phyloP scores from a whole-genome alignment of 169 alveolate genomes.

The Eimeria sp. region DNA sequence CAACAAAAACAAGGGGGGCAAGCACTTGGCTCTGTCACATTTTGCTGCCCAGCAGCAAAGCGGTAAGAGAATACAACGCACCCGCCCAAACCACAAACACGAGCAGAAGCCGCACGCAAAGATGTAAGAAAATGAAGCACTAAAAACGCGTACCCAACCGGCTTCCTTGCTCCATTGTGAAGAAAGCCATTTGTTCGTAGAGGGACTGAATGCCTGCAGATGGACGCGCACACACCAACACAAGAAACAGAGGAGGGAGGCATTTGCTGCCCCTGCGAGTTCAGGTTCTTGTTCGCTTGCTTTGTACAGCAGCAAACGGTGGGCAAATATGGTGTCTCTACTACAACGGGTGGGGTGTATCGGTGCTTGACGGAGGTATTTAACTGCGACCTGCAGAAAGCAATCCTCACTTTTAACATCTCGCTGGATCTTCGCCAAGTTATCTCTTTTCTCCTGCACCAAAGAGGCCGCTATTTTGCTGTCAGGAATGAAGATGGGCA shows the following conservation, averaged over 20 bases:
- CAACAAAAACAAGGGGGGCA: not conserved
- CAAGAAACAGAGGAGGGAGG: not conserved
- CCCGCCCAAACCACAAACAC: too few species aligned
- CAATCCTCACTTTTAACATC: constrained; percentile 25
- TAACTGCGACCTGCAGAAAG: not conserved
- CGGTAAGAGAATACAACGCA: too few species aligned
- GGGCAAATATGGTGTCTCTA: not conserved
- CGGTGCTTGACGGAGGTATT: too few species aligned
- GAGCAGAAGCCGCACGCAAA: too few species aligned
- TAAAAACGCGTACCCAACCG: constrained; percentile 21
- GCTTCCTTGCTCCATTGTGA: constrained; percentile 29
- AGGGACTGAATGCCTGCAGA: constrained; percentile 71
- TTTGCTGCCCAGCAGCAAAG: too few species aligned
- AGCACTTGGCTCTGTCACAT: too few species aligned
- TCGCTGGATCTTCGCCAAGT: constrained; percentile 68
- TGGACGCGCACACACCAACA: too few species aligned
- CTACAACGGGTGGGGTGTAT: not conserved
- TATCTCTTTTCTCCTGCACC: constrained; percentile 44
- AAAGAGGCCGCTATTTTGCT: constrained; percentile 41
- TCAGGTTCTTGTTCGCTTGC: not conserved
- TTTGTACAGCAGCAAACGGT: not conserved
- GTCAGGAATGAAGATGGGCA: constrained; percentile 63
- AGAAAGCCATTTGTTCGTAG: constrained; percentile 61
- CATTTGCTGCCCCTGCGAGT: not conserved
- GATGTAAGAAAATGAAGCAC: not conserved